Conservation (phyloP, 1,284 basidiomycete genomes). For the Pascua guehoae region DNA sequence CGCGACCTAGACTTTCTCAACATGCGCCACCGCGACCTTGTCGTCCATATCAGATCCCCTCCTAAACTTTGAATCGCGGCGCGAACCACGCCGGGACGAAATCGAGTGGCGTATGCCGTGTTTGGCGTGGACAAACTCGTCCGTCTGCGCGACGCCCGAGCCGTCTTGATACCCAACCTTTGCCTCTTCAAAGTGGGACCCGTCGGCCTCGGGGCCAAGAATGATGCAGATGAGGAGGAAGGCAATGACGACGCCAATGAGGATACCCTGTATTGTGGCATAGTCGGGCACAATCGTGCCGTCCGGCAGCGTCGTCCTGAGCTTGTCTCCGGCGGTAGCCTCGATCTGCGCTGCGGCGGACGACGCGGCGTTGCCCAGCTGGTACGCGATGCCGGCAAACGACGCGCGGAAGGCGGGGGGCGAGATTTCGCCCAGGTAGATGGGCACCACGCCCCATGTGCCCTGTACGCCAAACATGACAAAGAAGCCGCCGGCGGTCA, state of each 20-base stretch:
- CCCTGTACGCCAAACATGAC: constrained; percentile 81
- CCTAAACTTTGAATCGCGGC: too few relatives aligned
- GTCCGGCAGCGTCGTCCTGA: constrained; percentile 39
- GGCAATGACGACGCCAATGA: constrained; percentile 61
- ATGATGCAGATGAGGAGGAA: constrained; percentile 52
- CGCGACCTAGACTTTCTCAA: too few relatives aligned
- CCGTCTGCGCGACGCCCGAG: constrained; percentile 56
- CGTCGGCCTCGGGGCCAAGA: constrained; percentile 57
- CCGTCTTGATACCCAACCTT: constrained; percentile 75
- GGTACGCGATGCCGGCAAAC: constrained; percentile 88
- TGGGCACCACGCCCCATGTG: constrained; percentile 52
- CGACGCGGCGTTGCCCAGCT: constrained; percentile 70
- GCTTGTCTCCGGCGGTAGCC: constrained; percentile 59
- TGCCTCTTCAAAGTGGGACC: constrained; percentile 75
- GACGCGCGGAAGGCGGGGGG: constrained; percentile 81
- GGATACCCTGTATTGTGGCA: constrained; percentile 78
- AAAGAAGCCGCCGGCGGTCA: constrained; percentile 53
- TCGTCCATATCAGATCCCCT: too few relatives aligned
- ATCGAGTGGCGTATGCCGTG: not conserved
- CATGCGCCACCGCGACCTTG: too few relatives aligned
- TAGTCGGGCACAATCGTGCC: constrained; percentile 60
- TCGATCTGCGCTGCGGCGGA: constrained; percentile 88
- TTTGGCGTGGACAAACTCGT: constrained; percentile 19
- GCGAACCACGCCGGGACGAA: too few relatives aligned
- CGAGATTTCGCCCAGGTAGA: constrained; percentile 79